Evolutionary conservation across 2,329 filamentous ascomycete species (phyloP), one percentile per base, ranked within the genome.

Genomic region (Tolypocladium guangdongense): DNA sequence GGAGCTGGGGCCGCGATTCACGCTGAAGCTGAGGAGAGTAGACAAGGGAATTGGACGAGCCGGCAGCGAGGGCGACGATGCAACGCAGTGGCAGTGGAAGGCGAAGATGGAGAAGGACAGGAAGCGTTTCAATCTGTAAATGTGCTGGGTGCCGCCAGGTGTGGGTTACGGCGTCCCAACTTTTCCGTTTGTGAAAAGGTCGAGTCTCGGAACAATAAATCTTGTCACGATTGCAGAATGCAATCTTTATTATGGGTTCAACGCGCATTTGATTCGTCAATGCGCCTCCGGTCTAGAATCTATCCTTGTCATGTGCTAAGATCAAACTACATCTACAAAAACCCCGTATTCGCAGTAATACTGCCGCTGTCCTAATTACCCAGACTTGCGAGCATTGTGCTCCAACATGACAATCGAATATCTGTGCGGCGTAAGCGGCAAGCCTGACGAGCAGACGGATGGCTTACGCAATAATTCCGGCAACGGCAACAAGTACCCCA

Each of bases 71-170:
- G 81, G 88, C 76, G 75, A 83, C 69, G 74, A 86, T 69, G 89
- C 90, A 38, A 81, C 90, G 60, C 88, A 95, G 66, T 97, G 93
- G 92, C 83, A 96, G 68, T 99, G 93, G 93, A 95, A 95, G 74
- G 87, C 88, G 12, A 84, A 84, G 66, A 95, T 93, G 86, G 93
- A 99, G 74, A 96, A 96, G 76, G 78, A 88, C 65, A 80, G 93
- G 64, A 97, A 92, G 60, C 85, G 89, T 67, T 99, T 97, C 74
- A 93, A 95, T 71, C 76, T 99, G 66, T 97, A 78, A 27, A 30
- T 8, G 18, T n/a, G 11, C 32, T 12, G 43, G 16, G 8, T 6
- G 43, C 24, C 16, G n/a, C 24, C 22, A 27, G 22, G 7, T 30
- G 24, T 18, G 18, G 43, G 6, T 14, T 18, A n/a, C 18, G 16